Evolutionary conservation across 2,329 filamentous ascomycete species (phyloP), one percentile per base, ranked within the genome.

Genomic region (Xylaria sp.): DNA sequence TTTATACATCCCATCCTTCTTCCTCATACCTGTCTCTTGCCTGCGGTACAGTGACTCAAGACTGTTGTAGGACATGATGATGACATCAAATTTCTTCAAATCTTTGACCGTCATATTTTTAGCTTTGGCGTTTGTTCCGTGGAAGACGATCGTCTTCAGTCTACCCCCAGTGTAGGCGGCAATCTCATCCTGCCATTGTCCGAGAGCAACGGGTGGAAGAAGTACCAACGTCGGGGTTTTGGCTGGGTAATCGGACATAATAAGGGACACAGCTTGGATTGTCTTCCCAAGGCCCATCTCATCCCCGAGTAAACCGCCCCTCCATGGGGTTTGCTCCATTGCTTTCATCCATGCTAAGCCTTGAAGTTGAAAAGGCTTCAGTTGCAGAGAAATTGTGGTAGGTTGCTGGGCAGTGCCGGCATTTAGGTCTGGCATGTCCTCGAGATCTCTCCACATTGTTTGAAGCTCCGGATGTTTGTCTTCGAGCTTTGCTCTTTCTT

Each of bases 271-370:
- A 2, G 96, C 95, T 79, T 99, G 96, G 57, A 99, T 98, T 0
- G 96, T 99, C 82, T 99, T 99, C 56, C 96, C 96, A 81, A 99
- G 92, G 6, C 96, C 96, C 96, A 99, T 99, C 80, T 99, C 96
- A 73, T 99, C 96, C 66, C 96, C 96, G 1, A 99, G 86, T 2
- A 99, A 84, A 15, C 96, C 96, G 20, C 96, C 96, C 75, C 90
- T 92, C 86, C 94, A 98, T 44, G 91, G 81, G 0, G 89, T 91
- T 79, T 92, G 84, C 77, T 99, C 96, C 85, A 98, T 97, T 62
- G 87, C 90, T 67, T 87, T 89, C 93, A 99, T 96, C 96, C 96
- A 99, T 57, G 93, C 90, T 44, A 99, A 84, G 4, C 96, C 96
- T 79, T 97, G 92, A 5, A 97, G 89, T 76, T 99, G 96, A 77